Evolutionary conservation across 495 filamentous ascomycete species (phyloP).

Genomic region (Penicillium longicatenatum): DNA sequence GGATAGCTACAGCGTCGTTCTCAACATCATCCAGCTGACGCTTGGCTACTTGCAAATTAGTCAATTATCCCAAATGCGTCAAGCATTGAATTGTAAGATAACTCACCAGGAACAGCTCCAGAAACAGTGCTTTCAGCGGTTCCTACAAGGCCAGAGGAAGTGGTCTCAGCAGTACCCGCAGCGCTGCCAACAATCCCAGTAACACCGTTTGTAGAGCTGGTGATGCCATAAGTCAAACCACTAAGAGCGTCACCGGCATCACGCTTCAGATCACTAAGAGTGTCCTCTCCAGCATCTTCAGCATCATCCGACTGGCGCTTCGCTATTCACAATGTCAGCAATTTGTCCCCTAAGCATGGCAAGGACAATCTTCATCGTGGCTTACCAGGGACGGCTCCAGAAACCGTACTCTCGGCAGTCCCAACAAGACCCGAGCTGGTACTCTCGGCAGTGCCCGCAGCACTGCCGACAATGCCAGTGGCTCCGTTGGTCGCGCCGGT

Average conservation of each 20-base stretch:
- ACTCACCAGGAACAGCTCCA: conserved; percentile 3
- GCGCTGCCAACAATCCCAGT: conserved; percentile 16
- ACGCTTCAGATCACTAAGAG: conserved; percentile 8
- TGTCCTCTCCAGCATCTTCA: not conserved
- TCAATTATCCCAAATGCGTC: not conserved
- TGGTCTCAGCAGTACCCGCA: conserved; percentile 24
- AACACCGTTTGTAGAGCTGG: conserved; percentile 16
- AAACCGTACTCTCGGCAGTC: conserved; percentile 16
- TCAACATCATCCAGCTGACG: not conserved
- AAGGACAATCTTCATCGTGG: not conserved
- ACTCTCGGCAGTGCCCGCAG: conserved; percentile 25
- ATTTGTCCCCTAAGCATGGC: not conserved
- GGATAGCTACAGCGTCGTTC: too few relatives aligned
- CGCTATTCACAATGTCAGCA: not conserved
- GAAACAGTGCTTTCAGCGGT: conserved; percentile 16
- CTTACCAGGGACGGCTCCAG: conserved; percentile 6
- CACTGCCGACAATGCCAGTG: conserved; percentile 17
- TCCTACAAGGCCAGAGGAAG: conserved; percentile 12
- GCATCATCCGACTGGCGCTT: not conserved
- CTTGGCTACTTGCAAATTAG: not conserved
- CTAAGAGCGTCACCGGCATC: conserved; percentile 5
- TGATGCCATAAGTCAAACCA: conserved; percentile 3
- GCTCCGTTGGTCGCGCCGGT: conserved; percentile 20
- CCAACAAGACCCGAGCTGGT: conserved; percentile 14
- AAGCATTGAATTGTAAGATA: not conserved